Evolutionary conservation across 2,329 filamentous ascomycete genomes (phyloP), one percentile per base, ranked within the genome.

Genomic region (Whalleya microplaca): DNA sequence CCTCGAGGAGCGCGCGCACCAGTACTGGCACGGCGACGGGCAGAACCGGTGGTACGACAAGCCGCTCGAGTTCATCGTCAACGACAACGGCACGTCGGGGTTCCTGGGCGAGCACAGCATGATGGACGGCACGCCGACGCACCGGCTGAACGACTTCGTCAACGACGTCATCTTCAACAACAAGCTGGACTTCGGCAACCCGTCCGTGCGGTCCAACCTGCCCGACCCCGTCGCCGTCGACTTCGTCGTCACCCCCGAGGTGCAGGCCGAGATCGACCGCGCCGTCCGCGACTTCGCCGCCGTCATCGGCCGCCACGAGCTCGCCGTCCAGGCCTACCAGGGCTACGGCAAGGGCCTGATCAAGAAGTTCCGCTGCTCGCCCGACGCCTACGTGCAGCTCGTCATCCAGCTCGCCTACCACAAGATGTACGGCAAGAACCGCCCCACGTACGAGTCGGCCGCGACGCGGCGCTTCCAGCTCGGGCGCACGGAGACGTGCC

Each of bases 51-150:
- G 93, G 93, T 98, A 88, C 71, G 95, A 99, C 83, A 99, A 99
- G 83, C 95, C 95, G 5, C 80, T 96, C 51, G 94, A 99, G 77
- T 98, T 99, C 79, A 96, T 99, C 73, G 75, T 99, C 78, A 97
- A 96, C 76, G 93, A 99, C 73, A 99, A 99, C 74, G 95, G 95
- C 66, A 96, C 95, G 7, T 90, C 95, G 2, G 95, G 95, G 59
- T 99, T 99, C 83, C 94, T 92, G 83, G 95, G 95, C 70, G 95
- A 99, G 78, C 95, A 99, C 83, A 96, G 91, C 69, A 98, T 99
- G 95, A 99, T 99, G 96, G 95, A 99, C 73, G 95, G 96, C 63
- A 99, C 95, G 6, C 93, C 96, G 1, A 99, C 96, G 2, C 95
- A 98, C 77, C 89, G 96, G 44, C 84, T 99, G 16, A 99, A 97